Evolutionary conservation across 1,139 yeast species (phyloP).

Genomic region (Lodderomyces beijingensis): DNA sequence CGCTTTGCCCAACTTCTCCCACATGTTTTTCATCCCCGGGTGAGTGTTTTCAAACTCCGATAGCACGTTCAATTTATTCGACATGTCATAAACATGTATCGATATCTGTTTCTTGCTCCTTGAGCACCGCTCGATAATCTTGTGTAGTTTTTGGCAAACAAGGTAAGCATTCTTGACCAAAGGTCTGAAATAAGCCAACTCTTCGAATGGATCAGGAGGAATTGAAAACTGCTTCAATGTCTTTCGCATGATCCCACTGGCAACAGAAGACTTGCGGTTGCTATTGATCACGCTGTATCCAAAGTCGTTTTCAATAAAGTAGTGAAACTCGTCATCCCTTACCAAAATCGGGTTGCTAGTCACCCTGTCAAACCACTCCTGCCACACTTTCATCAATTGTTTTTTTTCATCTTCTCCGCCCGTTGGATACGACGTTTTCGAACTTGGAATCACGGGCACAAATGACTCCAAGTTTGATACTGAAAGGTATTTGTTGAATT

Average conservation of each 20-base stretch:
- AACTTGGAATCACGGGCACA: slow-evolving; percentile 81
- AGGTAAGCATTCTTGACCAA: slow-evolving; percentile 74
- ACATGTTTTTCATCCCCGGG: slow-evolving; percentile 75
- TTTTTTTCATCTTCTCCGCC: slow-evolving; percentile 79
- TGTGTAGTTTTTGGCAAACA: slow-evolving; percentile 51
- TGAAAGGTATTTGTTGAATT: slow-evolving; percentile 72
- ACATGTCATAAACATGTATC: slow-evolving; percentile 58
- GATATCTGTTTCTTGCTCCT: slow-evolving; percentile 56
- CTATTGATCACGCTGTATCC: slow-evolving; percentile 67
- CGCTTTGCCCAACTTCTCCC: slow-evolving; percentile 74
- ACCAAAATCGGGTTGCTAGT: slow-evolving; percentile 71
- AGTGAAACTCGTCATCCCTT: slow-evolving; percentile 83
- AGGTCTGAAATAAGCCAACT: slow-evolving; percentile 82
- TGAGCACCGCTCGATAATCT: slow-evolving; percentile 51
- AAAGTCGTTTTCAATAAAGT: slow-evolving; percentile 84
- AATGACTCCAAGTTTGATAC: slow-evolving; percentile 87
- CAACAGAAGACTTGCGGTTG: slow-evolving; percentile 51
- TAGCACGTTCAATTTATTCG: slow-evolving; percentile 49
- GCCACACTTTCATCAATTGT: slow-evolving; percentile 58
- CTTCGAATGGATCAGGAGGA: slow-evolving; percentile 83
- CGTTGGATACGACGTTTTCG: slow-evolving; percentile 72
- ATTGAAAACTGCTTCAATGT: slow-evolving; percentile 88
- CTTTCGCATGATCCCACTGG: slow-evolving; percentile 83
- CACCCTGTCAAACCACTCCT: slow-evolving; percentile 82
- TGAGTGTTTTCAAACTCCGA: slow-evolving; percentile 48